Percentiles rank a stretch among this genome's conserved stretches.
Evolutionary conservation across 2,329 filamentous ascomycete genomes (phyloP).

Genomic region (Claviceps pazoutovae): DNA sequence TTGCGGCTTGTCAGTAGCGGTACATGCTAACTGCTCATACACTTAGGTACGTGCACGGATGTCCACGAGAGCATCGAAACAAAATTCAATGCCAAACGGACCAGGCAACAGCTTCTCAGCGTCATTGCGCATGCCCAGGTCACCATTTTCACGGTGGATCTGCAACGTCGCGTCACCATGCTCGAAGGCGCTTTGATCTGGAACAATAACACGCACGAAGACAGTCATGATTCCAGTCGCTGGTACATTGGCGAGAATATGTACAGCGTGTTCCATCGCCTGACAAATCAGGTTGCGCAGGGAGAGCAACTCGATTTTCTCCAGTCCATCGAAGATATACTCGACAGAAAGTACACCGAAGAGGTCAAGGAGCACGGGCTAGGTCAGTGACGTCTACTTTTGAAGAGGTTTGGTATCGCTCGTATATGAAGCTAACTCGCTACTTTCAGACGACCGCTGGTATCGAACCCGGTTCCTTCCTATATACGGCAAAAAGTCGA

Average conservation of each 20-base stretch:
- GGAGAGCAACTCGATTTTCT: slow-evolving; percentile 36
- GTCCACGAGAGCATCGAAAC: slow-evolving; percentile 62
- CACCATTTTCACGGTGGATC: slow-evolving; percentile 61
- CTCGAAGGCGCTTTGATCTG: slow-evolving; percentile 54
- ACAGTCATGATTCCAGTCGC: slow-evolving; percentile 25
- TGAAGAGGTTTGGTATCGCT: background rate
- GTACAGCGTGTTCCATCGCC: slow-evolving; percentile 46
- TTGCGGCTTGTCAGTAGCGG: background rate
- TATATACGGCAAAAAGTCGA: slow-evolving; percentile 41
- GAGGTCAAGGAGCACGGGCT: slow-evolving; percentile 51
- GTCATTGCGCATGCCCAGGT: slow-evolving; percentile 64
- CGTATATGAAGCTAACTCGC: background rate
- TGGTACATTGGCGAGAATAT: slow-evolving; percentile 48
- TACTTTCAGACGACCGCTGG: slow-evolving; percentile 40
- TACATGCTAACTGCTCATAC: background rate
- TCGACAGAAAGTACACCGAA: slow-evolving; percentile 45
- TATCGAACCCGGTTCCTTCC: slow-evolving; percentile 61
- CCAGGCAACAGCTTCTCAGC: slow-evolving; percentile 54
- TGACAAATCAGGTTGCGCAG: slow-evolving; percentile 28
- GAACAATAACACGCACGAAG: slow-evolving; percentile 29
- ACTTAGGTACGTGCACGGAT: slow-evolving; percentile 55
- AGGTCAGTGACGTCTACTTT: slow-evolving; percentile 19
- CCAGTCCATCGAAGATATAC: slow-evolving; percentile 46
- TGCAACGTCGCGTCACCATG: slow-evolving; percentile 46
- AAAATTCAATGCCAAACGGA: slow-evolving; percentile 50